Base-by-base conservation (phyloP, 1,139 yeast species). In the Hemisphaericaspora subhashii region DNA sequence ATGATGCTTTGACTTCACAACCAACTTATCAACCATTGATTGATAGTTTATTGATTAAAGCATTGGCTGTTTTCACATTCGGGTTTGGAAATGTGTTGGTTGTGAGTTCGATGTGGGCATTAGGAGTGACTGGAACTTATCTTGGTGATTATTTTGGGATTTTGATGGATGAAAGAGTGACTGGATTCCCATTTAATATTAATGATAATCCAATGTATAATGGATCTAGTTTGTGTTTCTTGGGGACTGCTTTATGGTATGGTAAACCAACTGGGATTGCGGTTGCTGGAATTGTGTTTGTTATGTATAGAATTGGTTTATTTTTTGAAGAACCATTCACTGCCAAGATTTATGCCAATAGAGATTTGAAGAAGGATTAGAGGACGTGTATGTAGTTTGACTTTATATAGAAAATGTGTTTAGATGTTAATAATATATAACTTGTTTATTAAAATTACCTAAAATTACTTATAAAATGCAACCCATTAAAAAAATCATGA, bases 61-160 rank as follows among this genome's bases (percentile, higher is more conserved):
- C 62, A 2, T 49, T 66, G 43, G 74, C 77, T 2, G 48, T 68
- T 37, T 45, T 44, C 6, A 37, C 57, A 7, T 85, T 89, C 52
- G 78, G 62, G 1, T 60, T 72, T 38, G 98, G 98, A 22, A 89
- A 89, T 50, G 64, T 87, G 7, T 76, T 92, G 40, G 98, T 90
- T 1, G 49, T 86, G 31, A 66, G 82, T 20, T 87, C 96, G 27
- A 92, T 92, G 98, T 92, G 81, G 69, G 84, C 86, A n/a, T 73
- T 92, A 49, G 98, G 98, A 16, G 79, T 92, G 46, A 90, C 97
- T 9, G 98, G 98, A 12, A 92, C 98, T 14, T 92, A 92, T 57
- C 70, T 92, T 46, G 98, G 98, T 27, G 98, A 92, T 63, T 94
- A 92, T 66, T 92, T 92, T 64, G 98, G 98, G 1, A 90, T 92